Evolutionary conservation across 2,329 filamentous ascomycete species (phyloP).

Genomic region (Rhynchosporium agropyri): DNA sequence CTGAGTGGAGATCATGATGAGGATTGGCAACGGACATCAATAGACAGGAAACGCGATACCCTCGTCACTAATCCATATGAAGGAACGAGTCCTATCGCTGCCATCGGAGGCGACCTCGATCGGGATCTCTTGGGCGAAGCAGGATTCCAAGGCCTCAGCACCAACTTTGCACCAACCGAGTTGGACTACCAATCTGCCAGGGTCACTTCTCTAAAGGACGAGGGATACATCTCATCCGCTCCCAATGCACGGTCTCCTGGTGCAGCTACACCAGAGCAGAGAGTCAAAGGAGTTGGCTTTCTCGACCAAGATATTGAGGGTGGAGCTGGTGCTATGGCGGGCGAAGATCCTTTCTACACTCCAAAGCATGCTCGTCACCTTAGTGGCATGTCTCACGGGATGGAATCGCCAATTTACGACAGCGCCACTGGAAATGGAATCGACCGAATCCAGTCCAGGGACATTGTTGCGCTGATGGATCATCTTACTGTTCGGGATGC

Average conservation of each 20-base stretch:
- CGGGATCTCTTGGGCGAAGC: slow-evolving; percentile 49
- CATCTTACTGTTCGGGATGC: slow-evolving; percentile 97
- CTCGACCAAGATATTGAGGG: slow-evolving; percentile 54
- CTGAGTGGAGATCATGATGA: slow-evolving; percentile 62
- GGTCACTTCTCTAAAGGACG: slow-evolving; percentile 70
- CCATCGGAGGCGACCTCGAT: slow-evolving; percentile 42
- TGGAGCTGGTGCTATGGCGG: slow-evolving; percentile 51
- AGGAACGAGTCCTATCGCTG: slow-evolving; percentile 62
- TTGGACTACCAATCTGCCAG: slow-evolving; percentile 47
- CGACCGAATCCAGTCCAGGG: slow-evolving; percentile 91
- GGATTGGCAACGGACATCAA: slow-evolving; percentile 64
- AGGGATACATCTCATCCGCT: slow-evolving; percentile 86
- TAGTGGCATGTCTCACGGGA: slow-evolving; percentile 89
- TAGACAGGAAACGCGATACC: slow-evolving; percentile 66
- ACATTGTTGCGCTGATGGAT: slow-evolving; percentile 97
- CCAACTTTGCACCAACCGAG: slow-evolving; percentile 46
- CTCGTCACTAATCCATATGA: slow-evolving; percentile 70
- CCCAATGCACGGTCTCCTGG: slow-evolving; percentile 56
- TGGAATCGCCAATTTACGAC: slow-evolving; percentile 88
- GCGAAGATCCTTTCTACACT: slow-evolving; percentile 67
- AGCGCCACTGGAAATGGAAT: slow-evolving; percentile 84
- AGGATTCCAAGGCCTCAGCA: slow-evolving; percentile 43
- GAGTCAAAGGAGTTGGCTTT: slow-evolving; percentile 50
- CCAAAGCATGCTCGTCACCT: slow-evolving; percentile 67
- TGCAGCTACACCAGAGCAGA: slow-evolving; percentile 50